A percentile compares a stretch with the other conserved stretches of the same genome.
These are phyloP conservation scores for Diaporthe longicolla DNA, from an alignment of 2,329 filamentous ascomycete species.

Conservation along the genomic window DNA sequence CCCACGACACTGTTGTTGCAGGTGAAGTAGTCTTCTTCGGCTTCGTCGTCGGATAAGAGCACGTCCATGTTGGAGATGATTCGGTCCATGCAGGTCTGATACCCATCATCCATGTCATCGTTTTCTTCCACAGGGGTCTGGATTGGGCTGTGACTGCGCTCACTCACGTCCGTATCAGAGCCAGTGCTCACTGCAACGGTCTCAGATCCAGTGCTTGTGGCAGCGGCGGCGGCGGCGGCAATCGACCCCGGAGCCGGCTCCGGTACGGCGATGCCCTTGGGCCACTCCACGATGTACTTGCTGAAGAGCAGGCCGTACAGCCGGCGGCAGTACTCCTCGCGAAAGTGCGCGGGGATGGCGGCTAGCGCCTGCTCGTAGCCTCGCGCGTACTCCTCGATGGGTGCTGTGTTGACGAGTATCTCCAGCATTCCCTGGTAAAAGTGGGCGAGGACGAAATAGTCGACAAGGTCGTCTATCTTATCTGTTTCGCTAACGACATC, in stretches of 20 bases:
- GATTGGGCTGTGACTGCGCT: neutral
- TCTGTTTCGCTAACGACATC: neutral
- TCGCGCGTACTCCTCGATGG: slow-evolving; percentile 26
- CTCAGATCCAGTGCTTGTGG: neutral
- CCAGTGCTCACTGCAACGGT: neutral
- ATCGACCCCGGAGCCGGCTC: neutral
- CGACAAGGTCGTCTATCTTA: slow-evolving; percentile 38
- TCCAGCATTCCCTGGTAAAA: slow-evolving; percentile 24
- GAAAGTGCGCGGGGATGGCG: slow-evolving; percentile 28
- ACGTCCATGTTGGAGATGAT: neutral
- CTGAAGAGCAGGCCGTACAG: slow-evolving; percentile 39
- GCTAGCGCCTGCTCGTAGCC: slow-evolving; percentile 30
- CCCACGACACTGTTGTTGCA: neutral
- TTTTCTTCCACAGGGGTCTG: neutral
- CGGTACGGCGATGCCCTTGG: slow-evolving; percentile 31
- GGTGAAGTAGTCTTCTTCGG: neutral
- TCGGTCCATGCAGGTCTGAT: no score
- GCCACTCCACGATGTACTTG: slow-evolving; percentile 38
- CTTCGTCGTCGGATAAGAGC: neutral
- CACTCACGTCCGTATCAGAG: neutral
- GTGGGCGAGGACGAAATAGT: slow-evolving; percentile 33
- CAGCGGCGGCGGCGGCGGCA: neutral
- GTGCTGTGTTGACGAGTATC: slow-evolving; percentile 27
- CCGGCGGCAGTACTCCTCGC: slow-evolving; percentile 38
- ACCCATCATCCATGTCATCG: neutral